A percentile compares a stretch with the other conserved stretches of the same genome.
Conservation (phyloP, 768 basidiomycete species). For the Russula ochroleuca region DNA sequence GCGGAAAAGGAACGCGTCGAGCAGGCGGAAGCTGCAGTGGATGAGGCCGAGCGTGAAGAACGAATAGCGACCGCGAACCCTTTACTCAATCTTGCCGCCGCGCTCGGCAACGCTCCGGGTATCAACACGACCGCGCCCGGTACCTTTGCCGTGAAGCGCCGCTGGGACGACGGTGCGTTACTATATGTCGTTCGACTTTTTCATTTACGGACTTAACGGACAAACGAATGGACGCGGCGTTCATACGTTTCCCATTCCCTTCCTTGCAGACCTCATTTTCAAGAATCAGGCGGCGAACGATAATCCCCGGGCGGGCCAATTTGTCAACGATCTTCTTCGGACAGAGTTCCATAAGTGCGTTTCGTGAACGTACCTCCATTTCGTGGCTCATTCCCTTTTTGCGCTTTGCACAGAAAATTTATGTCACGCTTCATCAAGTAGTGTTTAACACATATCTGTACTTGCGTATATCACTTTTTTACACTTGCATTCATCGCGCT, state of each 20-base stretch:
- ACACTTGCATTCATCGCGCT: background rate
- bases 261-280: conserved; percentile 85
- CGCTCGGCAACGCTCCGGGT: conserved; percentile 74
- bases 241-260: too few species aligned
- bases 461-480: background rate
- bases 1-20: conserved; percentile 87
- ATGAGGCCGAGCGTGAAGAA: conserved; percentile 62
- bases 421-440: conserved; percentile 91
- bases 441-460: conserved; percentile 13
- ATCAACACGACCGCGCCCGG: conserved; percentile 71
- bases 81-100: conserved; percentile 84
- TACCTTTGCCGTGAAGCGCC: conserved; percentile 84
- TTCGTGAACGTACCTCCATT: background rate
- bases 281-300: conserved; percentile 91
- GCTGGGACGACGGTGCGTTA: conserved; percentile 88
- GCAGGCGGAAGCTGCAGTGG: conserved; percentile 59
- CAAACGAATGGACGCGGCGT: background rate
- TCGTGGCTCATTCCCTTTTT: conserved; percentile 9
- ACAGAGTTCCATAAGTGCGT: conserved; percentile 91
- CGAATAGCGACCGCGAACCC: conserved; percentile 88
- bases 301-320: conserved; percentile 57
- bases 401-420: conserved; percentile 60
- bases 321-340: conserved; percentile 92
- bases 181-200: background rate
- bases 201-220: background rate